Evolutionary conservation across 352 stramenopile species (phyloP), one percentile per base, ranked within the genome.

Genomic region (Phytophthora parvispora): DNA sequence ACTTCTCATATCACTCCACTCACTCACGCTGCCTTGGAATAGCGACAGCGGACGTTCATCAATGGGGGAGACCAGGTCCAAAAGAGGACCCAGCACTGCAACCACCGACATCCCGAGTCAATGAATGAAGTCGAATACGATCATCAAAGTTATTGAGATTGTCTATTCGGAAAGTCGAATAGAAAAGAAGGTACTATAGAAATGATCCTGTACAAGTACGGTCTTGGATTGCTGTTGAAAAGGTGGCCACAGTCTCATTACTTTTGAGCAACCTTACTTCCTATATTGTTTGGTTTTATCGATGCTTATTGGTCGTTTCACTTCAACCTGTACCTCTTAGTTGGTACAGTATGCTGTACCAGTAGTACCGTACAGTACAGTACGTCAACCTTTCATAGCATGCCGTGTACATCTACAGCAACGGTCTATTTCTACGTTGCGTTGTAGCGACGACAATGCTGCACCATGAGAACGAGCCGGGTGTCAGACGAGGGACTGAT

Each of bases 1-100:
- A 58, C 62, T 69, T 69, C 55, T 78, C 73, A 78, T 80, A 80
- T 66, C 73, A 70, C 69, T 66, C 73, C 61, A 56, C 58, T 67
- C 72, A 79, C 72, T 80, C 67, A 78, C 72, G 69, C 72, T 79
- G 67, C 72, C 57, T 79, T 79, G 61, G 61, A 79, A 79, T 76
- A 74, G 67, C 67, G 64, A 76, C 72, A 76, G 56, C 67, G 72
- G 72, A 79, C 72, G 72, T 79, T 79, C 72, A 79, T 79, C 72
- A 79, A 76, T 25, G 69, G 60, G 70, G 43, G 51, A 47, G 53
- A 43, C 61, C 42, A 25, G 43, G 53, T 69, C 55, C 71, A 57
- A 63, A 64, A 73, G 42, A 65, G 52, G 56, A 60, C 52, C 22
- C 52, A 49, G 52, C 52, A 60, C 52, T 49, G 18, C 52, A 52